phyloP scores from a whole-genome alignment of 2,329 filamentous ascomycete genomes.

The Fusarium anguioides region DNA sequence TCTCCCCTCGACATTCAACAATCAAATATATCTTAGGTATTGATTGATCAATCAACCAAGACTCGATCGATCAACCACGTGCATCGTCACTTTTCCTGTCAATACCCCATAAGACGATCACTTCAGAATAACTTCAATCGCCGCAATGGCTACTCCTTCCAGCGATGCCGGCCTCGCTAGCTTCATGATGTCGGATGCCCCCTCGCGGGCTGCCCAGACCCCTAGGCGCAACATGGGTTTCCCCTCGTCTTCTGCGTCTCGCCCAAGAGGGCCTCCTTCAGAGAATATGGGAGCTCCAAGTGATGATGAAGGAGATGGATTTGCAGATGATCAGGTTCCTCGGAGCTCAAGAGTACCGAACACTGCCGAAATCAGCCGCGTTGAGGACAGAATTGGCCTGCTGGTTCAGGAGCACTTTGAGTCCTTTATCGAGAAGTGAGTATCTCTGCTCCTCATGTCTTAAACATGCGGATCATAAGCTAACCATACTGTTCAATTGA shows the following conservation, averaged over 20 bases:
- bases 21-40: too few species aligned
- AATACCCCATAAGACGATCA: slow-evolving; percentile 4
- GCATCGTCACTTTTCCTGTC: not conserved
- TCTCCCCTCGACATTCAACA: slow-evolving; percentile 37
- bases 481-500: not conserved
- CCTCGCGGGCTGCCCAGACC: slow-evolving; percentile 56
- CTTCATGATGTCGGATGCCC: slow-evolving; percentile 67
- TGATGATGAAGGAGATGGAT: slow-evolving; percentile 71
- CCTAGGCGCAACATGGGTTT: slow-evolving; percentile 57
- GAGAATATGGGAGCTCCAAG: slow-evolving; percentile 70
- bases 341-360: slow-evolving; percentile 61
- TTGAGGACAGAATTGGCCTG: slow-evolving; percentile 81
- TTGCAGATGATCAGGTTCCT: slow-evolving; percentile 73
- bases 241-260: slow-evolving; percentile 63
- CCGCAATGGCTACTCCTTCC: slow-evolving; percentile 59
- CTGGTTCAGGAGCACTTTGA: slow-evolving; percentile 82
- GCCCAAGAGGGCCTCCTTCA: slow-evolving; percentile 70
- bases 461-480: not conserved
- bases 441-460: not conserved
- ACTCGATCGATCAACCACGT: not conserved
- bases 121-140: not conserved
- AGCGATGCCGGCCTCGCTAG: slow-evolving; percentile 67
- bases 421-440: slow-evolving; percentile 80
- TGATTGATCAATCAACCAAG: not conserved
- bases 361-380: slow-evolving; percentile 69